These are phyloP conservation scores for Gnetum montanum DNA, from an alignment of 75 land plant genomes.

Conservation along the genomic window DNA sequence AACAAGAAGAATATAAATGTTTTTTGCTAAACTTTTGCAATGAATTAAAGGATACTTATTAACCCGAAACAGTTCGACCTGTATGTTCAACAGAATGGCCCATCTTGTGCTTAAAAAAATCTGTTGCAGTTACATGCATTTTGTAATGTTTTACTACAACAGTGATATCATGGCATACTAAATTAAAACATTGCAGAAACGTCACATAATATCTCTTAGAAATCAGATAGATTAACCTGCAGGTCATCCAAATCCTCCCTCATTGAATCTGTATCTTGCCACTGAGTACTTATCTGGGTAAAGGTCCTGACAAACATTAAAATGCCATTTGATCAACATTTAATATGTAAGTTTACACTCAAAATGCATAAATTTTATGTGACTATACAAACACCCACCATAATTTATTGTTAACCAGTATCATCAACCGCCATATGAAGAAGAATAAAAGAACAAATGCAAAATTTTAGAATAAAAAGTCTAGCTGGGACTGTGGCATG, in stretches of 20 bases:
- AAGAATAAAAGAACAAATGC: too few species aligned
- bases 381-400: not conserved
- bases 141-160: not conserved
- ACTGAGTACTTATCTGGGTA: conserved; percentile 93
- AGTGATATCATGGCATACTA: not conserved
- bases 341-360: too few species aligned
- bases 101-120: conserved; percentile 98
- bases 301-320: conserved; percentile 75
- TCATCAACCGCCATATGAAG: too few species aligned
- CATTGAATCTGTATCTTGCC: conserved; percentile 99
- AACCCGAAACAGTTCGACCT: conserved; percentile 90
- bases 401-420: too few species aligned
- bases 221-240: conserved; percentile 76
- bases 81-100: conserved; percentile 93
- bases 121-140: conserved; percentile 42
- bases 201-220: too few species aligned
- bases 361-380: conserved; percentile 1
- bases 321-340: too few species aligned
- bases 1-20: not conserved
- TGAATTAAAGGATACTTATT: conserved; percentile 76
- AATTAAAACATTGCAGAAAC: not conserved
- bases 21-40: not conserved
- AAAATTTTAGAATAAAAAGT: too few species aligned
- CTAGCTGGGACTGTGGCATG: too few species aligned
- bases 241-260: conserved; percentile 95